Conservation (phyloP, 2,329 filamentous ascomycete species). For the Graphilbum fragrans region DNA sequence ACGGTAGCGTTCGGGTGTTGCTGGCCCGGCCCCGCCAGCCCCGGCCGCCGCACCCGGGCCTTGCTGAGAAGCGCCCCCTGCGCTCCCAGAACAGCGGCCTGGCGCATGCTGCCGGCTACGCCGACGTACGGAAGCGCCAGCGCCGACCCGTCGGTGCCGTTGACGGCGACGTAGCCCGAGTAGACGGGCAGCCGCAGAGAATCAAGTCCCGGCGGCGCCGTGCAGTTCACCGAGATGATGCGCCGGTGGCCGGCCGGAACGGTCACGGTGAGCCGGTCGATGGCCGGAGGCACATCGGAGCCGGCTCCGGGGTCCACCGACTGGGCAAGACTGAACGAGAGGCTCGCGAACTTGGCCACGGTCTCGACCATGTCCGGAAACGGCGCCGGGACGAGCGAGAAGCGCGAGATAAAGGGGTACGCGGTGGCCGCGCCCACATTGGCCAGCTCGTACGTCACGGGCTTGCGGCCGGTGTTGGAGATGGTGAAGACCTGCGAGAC, state of each 20-base stretch:
- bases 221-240: conserved; percentile 30
- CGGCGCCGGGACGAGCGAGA: conserved; percentile 20
- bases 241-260: conserved; percentile 27
- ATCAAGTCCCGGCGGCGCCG: conserved; percentile 24
- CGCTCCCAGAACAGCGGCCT: conserved; percentile 7
- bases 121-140: background rate
- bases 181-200: conserved; percentile 30
- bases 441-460: conserved; percentile 38
- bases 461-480: conserved; percentile 35
- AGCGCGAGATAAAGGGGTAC: conserved; percentile 31
- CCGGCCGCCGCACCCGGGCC: too few species aligned
- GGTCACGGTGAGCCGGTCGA: conserved; percentile 26
- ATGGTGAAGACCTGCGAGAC: conserved; percentile 39
- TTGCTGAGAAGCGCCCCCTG: conserved; percentile 4
- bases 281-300: too few species aligned
- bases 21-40: too few species aligned
- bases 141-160: conserved; percentile 12
- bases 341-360: too few species aligned
- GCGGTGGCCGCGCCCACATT: conserved; percentile 38
- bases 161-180: conserved; percentile 33
- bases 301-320: too few species aligned
- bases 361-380: background rate
- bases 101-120: conserved; percentile 2
- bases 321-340: too few species aligned
- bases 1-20: conserved; percentile 10